Evolutionary conservation across 2,329 filamentous ascomycete species (phyloP).

Genomic region (Aspergillus thermomutatus): DNA sequence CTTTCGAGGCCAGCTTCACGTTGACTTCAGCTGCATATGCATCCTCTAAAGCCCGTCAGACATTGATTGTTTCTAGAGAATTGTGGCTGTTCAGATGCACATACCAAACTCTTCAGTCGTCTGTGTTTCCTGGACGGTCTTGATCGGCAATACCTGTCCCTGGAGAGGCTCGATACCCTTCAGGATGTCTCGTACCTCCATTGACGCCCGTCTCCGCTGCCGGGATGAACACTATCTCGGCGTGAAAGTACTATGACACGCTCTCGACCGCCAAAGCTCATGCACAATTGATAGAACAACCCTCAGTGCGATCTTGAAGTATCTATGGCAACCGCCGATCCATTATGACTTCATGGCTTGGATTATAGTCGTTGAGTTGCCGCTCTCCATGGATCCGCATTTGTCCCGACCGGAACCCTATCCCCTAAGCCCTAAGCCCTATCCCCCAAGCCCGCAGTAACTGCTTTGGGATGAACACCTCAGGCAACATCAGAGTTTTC

Average conservation of each 20-base stretch:
- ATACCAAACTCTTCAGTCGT: conserved; percentile 41
- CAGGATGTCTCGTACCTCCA: conserved; percentile 23
- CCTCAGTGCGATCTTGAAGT: background rate
- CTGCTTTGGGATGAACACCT: background rate
- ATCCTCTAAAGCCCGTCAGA: conserved; percentile 30
- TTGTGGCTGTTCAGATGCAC: conserved; percentile 1
- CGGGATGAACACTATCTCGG: background rate
- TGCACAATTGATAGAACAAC: background rate
- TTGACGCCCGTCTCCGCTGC: conserved; percentile 5
- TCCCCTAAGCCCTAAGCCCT: conserved; percentile 23
- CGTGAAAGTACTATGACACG: background rate
- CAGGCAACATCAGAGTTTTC: background rate
- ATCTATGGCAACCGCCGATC: background rate
- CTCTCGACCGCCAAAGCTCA: background rate
- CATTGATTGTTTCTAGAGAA: background rate
- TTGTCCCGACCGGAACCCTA: conserved; percentile 17
- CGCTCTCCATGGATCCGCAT: background rate
- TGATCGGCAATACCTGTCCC: conserved; percentile 38
- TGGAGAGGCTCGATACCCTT: conserved; percentile 26
- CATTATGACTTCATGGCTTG: background rate
- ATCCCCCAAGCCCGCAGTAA: background rate
- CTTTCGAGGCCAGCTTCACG: conserved; percentile 42
- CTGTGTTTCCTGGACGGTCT: conserved; percentile 43
- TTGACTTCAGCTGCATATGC: conserved; percentile 45
- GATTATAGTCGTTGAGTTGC: background rate